Percentiles rank a stretch among this genome's conserved stretches.
These are phyloP conservation scores for Trichoderma gracile DNA, from an alignment of 2,329 filamentous ascomycete species.

Conservation along the genomic window DNA sequence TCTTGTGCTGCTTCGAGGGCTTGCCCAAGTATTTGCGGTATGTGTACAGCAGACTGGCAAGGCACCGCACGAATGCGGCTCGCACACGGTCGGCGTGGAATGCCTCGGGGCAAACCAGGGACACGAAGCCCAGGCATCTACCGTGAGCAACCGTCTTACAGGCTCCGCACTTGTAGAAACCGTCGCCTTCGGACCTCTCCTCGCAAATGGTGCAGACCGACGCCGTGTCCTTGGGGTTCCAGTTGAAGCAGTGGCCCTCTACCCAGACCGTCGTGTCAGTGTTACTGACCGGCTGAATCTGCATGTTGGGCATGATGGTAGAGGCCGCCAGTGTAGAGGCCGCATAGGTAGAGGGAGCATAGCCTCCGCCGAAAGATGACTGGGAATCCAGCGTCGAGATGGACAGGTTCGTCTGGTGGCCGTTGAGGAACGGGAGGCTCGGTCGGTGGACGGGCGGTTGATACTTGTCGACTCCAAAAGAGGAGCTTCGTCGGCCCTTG, in stretches of 20 bases:
- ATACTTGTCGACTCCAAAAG: conserved; percentile 77
- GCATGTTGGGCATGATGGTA: conserved; percentile 83
- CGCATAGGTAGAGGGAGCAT: conserved; percentile 81
- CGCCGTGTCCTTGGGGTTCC: conserved; percentile 58
- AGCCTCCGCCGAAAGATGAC: conserved; percentile 69
- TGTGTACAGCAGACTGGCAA: conserved; percentile 66
- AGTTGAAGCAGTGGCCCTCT: conserved; percentile 79
- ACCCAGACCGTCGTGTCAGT: conserved; percentile 81
- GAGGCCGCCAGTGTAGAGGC: conserved; percentile 84
- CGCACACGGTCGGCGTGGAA: conserved; percentile 64
- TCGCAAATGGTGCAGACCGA: conserved; percentile 73
- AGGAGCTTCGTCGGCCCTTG: conserved; percentile 84
- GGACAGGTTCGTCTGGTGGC: conserved; percentile 60
- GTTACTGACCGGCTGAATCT: conserved; percentile 75
- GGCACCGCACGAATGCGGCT: conserved; percentile 64
- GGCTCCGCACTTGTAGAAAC: conserved; percentile 71
- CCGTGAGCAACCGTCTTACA: conserved; percentile 61
- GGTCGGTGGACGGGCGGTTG: conserved; percentile 63
- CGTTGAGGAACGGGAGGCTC: conserved; percentile 71
- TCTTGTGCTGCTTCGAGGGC: conserved; percentile 61
- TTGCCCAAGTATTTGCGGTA: conserved; percentile 65
- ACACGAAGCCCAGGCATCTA: conserved; percentile 62
- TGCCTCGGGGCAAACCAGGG: conserved; percentile 62
- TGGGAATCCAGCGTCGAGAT: conserved; percentile 63
- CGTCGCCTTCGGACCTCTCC: conserved; percentile 69